Base-by-base conservation (phyloP, 768 basidiomycete species). In the Sporobolomyces pararoseus region DNA sequence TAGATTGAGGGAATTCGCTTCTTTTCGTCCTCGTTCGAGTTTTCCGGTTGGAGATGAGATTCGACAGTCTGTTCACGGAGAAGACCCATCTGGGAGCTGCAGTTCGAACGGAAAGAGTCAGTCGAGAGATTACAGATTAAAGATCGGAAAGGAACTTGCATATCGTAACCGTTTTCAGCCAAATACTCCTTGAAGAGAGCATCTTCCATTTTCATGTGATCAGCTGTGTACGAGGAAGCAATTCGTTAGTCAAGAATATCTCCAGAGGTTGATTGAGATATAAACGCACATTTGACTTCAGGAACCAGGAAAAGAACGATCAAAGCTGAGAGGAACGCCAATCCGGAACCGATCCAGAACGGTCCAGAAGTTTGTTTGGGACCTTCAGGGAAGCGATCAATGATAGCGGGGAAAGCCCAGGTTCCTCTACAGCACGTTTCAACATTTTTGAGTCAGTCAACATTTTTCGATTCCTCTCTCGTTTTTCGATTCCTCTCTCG, bases 111-210 rank as follows among this genome's bases (percentile, higher is more conserved):
- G n/a, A n/a, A n/a, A n/a, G n/a, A n/a, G n/a, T n/a, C n/a, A n/a
- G n/a, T n/a, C n/a, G n/a, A n/a, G n/a, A n/a, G n/a, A n/a, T n/a
- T n/a, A n/a, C n/a, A n/a, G n/a, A n/a, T n/a, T n/a, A n/a, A n/a
- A n/a, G n/a, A n/a, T n/a, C n/a, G 35, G 9, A 39, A 57, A 27
- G 55, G 23, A 37, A 42, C 55, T 37, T 27, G 17, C 58, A 70
- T 19, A 78, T 94, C 91, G 76, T 86, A 94, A 13, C 91, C 91
- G 76, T 91, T 79, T 13, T 80, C 83, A 76, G 86, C 86, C 63
- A 96, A 84, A 78, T 94, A 94, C 73, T 83, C 84, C 63, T 89
- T 89, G 86, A 94, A 94, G 84, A 88, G 74, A 2, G 49, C n/a
- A 39, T 51, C 55, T 61, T 60, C 57, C 14, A 9, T 35, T 16